Base-by-base conservation (phyloP, 179 eudicot genomes). In the Silene noctiflora region DNA sequence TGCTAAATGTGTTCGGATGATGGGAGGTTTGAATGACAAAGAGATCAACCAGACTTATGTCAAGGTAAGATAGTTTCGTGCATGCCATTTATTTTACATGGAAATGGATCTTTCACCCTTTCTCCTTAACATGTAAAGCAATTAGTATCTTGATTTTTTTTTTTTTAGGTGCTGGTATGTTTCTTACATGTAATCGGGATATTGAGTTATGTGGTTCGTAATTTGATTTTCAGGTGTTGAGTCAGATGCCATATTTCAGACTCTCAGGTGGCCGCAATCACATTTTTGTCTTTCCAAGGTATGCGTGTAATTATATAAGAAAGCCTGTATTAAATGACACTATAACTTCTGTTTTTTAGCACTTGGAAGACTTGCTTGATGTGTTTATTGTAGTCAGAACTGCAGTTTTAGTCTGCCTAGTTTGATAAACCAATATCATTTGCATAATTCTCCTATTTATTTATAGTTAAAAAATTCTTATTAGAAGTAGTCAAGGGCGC, bases 161-260 rank as follows among this genome's bases (percentile, higher is more conserved):
- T 2, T 51, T 25, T 42, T 69, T 56, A 73, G 53, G 33, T 79
- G 55, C 62, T 24, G n/a, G 44, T 44, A 67, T 67, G 51, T 67
- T 73, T 22, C 21, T 58, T 22, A 16, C 67, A 42, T 78, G 48
- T 61, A 16, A 51, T 20, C 13, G 21, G 70, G 44, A 62, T 75
- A 1, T 39, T 75, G 20, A 67, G 73, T 79, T 72, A 69, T 72
- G 70, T 69, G 65, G 33, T 79, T 77, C 77, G 72, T 77, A 29
- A 44, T 85, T 78, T 87, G 76, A 77, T 86, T 85, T 80, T 86
- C 46, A 94, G 98, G 98, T 94, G 64, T 81, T 94, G 78, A 90
- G 92, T 83, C 97, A 90, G 89, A 94, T 94, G 98, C 96, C 94
- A 71, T 85, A 94, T 83, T 94, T 94, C 84, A 92, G 98, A 79